phyloP scores from a whole-genome alignment of 148 eudicot species.

The Bassia scoparia region DNA sequence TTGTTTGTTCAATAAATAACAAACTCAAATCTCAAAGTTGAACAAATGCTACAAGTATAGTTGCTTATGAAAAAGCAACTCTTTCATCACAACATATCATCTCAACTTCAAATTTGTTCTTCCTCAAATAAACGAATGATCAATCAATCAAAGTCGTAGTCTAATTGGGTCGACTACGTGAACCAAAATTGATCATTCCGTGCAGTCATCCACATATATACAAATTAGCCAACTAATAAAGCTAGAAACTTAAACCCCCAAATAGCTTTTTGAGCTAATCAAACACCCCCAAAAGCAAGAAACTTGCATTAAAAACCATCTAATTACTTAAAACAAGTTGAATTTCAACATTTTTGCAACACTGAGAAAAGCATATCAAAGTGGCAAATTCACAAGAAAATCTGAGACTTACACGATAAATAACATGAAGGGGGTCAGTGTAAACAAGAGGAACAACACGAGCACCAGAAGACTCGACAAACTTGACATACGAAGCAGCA shows the following conservation, averaged over 20 bases:
- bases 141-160: no score
- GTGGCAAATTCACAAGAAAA: neutral
- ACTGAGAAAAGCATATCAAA: no score
- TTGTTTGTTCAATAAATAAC: neutral
- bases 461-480: slow-evolving; percentile 91
- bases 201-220: no score
- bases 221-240: no score
- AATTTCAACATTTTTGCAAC: no score
- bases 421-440: slow-evolving; percentile 59
- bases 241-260: no score
- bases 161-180: no score
- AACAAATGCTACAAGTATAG: neutral
- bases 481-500: slow-evolving; percentile 89
- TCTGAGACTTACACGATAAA: slow-evolving; percentile 39
- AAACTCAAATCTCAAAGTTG: neutral
- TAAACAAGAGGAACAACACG: slow-evolving; percentile 84
- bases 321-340: no score
- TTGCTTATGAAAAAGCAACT: neutral
- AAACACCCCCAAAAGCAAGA: no score
- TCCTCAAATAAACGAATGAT: neutral
- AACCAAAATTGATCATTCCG: no score
- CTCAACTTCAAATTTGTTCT: neutral
- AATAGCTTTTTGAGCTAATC: no score
- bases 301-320: no score
- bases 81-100: neutral